A percentile compares a stretch with the other conserved stretches of the same genome.
Evolutionary conservation across 305 asterid species (phyloP).

Genomic region (Fraxinus paxiana): DNA sequence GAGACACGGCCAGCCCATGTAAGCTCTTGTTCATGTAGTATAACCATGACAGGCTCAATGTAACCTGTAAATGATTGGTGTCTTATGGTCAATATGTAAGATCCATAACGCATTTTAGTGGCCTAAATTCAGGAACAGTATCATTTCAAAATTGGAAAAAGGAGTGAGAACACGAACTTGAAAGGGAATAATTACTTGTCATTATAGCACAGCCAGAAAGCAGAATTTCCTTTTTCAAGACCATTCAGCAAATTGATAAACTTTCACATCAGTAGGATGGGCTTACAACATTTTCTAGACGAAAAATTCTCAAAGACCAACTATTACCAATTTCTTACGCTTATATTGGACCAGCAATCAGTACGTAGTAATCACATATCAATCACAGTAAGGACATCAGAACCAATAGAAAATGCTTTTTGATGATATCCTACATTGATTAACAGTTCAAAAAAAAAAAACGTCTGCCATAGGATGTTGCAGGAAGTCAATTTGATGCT

Average conservation of each 20-base stretch:
- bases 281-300: not conserved
- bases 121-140: slow-evolving; percentile 15
- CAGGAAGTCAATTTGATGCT: slow-evolving; percentile 15
- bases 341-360: slow-evolving; percentile 9
- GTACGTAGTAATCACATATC: slow-evolving; percentile 9
- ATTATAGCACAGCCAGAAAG: slow-evolving; percentile 13
- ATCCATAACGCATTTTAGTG: slow-evolving; percentile 5
- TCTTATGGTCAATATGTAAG: slow-evolving; percentile 21
- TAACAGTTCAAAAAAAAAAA: not conserved
- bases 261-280: slow-evolving; percentile 17
- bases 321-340: slow-evolving; percentile 1
- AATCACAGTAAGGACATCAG: not conserved
- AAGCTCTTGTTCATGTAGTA: slow-evolving; percentile 87
- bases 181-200: slow-evolving; percentile 12
- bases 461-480: not conserved
- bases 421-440: slow-evolving; percentile 1
- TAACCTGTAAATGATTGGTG: slow-evolving; percentile 54
- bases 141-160: slow-evolving; percentile 12
- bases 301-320: not conserved
- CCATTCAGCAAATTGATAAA: slow-evolving; percentile 13
- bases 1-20: slow-evolving; percentile 98
- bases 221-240: not conserved
- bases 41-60: slow-evolving; percentile 94
- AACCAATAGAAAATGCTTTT: not conserved
- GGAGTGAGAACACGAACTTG: not conserved